phyloP scores from a whole-genome alignment of 352 stramenopile genomes.

The Globisporangium parvum region DNA sequence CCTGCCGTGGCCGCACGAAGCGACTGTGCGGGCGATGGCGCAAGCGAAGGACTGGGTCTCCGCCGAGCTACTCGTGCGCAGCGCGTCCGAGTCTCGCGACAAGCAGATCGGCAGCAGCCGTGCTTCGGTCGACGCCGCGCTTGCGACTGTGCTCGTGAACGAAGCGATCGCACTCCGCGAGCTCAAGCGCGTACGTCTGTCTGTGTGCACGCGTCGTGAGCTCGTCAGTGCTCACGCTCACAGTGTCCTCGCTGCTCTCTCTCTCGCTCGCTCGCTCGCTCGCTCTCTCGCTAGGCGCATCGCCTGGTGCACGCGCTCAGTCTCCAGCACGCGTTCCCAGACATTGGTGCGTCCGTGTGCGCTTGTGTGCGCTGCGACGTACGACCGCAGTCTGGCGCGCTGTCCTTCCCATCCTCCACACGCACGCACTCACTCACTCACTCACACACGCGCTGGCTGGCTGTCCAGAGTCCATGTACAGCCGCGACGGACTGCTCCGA shows the following conservation, averaged over 20 bases:
- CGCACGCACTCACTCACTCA: background rate
- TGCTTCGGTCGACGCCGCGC: slow-evolving; percentile 9
- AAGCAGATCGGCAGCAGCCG: background rate
- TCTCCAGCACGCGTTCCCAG: slow-evolving; percentile 44
- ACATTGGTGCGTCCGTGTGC: slow-evolving; percentile 28
- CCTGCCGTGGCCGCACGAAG: slow-evolving; percentile 27
- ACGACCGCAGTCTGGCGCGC: background rate
- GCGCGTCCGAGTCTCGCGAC: slow-evolving; percentile 17
- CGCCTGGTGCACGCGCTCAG: slow-evolving; percentile 44
- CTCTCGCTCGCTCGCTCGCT: background rate
- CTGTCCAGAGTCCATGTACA: slow-evolving; percentile 47
- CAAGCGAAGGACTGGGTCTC: slow-evolving; percentile 55
- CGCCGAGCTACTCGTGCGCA: slow-evolving; percentile 40
- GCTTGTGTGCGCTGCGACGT: background rate
- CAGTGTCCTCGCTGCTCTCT: background rate
- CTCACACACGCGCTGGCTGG: background rate
- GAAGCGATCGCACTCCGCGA: slow-evolving; percentile 44
- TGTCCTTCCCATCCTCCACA: background rate
- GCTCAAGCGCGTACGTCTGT: slow-evolving; percentile 44
- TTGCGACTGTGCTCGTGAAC: slow-evolving; percentile 40
- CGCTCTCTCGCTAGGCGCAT: slow-evolving; percentile 30
- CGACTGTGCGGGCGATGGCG: slow-evolving; percentile 32
- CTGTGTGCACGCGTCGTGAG: background rate
- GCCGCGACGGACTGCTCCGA: slow-evolving; percentile 40
- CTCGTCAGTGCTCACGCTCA: background rate